Percentiles rank a stretch among this genome's conserved stretches.
Evolutionary conservation across 1,139 yeast genomes (phyloP).

Genomic region (Komagataea norvegica): DNA sequence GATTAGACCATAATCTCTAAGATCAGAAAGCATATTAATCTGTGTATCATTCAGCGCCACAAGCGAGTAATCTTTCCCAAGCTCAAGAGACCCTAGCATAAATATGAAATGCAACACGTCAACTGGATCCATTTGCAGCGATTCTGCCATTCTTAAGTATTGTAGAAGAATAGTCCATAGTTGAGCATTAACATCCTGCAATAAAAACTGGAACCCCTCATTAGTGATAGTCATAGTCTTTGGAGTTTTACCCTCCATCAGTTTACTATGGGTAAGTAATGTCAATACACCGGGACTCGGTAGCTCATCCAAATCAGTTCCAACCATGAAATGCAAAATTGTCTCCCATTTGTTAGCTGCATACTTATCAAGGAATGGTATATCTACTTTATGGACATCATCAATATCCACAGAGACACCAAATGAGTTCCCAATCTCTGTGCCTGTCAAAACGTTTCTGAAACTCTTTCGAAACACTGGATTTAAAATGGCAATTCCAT

Average conservation of each 20-base stretch:
- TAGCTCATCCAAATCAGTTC: slow-evolving; percentile 61
- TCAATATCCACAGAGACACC: slow-evolving; percentile 50
- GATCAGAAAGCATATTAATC: slow-evolving; percentile 78
- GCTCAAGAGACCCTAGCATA: slow-evolving; percentile 85
- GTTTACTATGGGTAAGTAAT: slow-evolving; percentile 66
- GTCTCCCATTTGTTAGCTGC: slow-evolving; percentile 92
- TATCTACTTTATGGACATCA: slow-evolving; percentile 48
- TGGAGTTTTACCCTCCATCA: slow-evolving; percentile 67
- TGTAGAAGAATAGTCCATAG: slow-evolving; percentile 90
- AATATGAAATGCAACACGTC: slow-evolving; percentile 92
- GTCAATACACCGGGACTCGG: slow-evolving; percentile 71
- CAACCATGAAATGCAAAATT: slow-evolving; percentile 95
- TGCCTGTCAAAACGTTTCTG: slow-evolving; percentile 82
- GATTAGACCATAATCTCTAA: slow-evolving; percentile 87
- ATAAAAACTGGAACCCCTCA: slow-evolving; percentile 85
- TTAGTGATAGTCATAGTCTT: slow-evolving; percentile 70
- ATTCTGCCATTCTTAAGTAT: slow-evolving; percentile 80
- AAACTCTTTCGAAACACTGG: slow-evolving; percentile 71
- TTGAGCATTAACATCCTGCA: slow-evolving; percentile 92
- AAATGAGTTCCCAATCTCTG: slow-evolving; percentile 45
- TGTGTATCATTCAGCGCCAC: slow-evolving; percentile 76
- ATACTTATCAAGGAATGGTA: slow-evolving; percentile 67
- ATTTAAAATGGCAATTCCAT: slow-evolving; percentile 59
- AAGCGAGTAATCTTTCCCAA: slow-evolving; percentile 81
- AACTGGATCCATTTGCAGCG: slow-evolving; percentile 88